Percentiles rank a stretch among this genome's conserved stretches.
These are phyloP conservation scores for Mucor racemosus DNA, from an alignment of 371 early-diverging fungal genomes.

Conservation along the genomic window DNA sequence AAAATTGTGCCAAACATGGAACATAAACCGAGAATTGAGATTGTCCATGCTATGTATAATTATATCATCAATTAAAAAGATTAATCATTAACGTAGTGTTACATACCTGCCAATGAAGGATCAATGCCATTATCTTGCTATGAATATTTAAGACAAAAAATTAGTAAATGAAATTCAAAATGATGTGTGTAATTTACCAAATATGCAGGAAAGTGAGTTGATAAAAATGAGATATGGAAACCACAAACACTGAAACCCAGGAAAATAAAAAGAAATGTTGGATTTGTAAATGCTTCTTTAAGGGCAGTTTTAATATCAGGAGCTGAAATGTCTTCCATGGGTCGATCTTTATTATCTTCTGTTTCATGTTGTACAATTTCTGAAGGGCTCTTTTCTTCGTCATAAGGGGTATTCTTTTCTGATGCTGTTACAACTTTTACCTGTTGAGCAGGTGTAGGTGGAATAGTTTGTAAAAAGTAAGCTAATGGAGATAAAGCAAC, in stretches of 20 bases:
- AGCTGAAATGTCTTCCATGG: conserved; percentile 20
- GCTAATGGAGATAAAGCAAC: conserved; percentile 19
- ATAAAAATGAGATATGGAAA: conserved; percentile 38
- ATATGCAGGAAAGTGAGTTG: conserved; percentile 44
- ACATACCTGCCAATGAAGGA: conserved; percentile 33
- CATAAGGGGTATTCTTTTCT: neutral
- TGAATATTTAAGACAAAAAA: neutral
- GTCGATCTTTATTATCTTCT: neutral
- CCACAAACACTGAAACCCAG: conserved; percentile 42
- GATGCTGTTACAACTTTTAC: neutral
- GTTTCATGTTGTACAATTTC: neutral
- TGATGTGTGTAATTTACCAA: conserved; percentile 17
- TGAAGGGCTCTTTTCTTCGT: neutral
- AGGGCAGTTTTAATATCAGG: conserved; percentile 24
- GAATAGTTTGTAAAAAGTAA: conserved; percentile 28
- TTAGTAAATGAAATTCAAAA: too few species aligned
- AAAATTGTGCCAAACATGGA: conserved; percentile 35
- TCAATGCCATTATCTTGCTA: conserved; percentile 39
- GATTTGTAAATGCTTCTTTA: conserved; percentile 30
- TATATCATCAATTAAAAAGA: too few species aligned
- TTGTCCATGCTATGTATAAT: conserved; percentile 35
- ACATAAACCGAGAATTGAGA: conserved; percentile 40
- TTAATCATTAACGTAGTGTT: too few species aligned
- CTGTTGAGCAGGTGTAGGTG: conserved; percentile 14
- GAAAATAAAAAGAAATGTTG: conserved; percentile 34